phyloP scores from a whole-genome alignment of 345 rosid genomes.

The Populus nigra region DNA sequence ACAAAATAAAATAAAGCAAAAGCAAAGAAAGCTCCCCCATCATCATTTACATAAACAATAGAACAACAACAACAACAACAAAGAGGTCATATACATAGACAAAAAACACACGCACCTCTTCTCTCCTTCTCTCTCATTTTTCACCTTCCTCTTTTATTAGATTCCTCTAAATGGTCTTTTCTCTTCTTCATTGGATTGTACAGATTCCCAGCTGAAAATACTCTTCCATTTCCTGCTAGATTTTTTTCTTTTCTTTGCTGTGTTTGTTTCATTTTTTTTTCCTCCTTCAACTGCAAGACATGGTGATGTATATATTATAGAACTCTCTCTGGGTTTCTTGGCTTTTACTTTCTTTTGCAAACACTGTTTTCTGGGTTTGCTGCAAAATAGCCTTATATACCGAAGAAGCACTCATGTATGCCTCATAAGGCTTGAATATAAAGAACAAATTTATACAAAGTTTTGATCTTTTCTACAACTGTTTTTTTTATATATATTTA shows the following conservation, averaged over 20 bases:
- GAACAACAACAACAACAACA: slow-evolving; percentile 15
- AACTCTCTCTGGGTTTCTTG: slow-evolving; percentile 41
- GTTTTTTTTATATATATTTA: slow-evolving; percentile 6
- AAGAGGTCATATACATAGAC: slow-evolving; percentile 10
- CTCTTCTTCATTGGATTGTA: slow-evolving; percentile 57
- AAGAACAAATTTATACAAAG: slow-evolving; percentile 10
- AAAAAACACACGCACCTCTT: neutral
- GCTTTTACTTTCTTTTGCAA: slow-evolving; percentile 35
- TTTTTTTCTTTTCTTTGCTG: slow-evolving; percentile 15
- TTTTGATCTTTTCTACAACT: slow-evolving; percentile 16
- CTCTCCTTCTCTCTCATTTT: slow-evolving; percentile 23
- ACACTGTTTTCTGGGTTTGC: slow-evolving; percentile 40
- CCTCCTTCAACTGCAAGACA: slow-evolving; percentile 17
- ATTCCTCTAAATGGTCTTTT: slow-evolving; percentile 51
- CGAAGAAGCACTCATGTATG: slow-evolving; percentile 26
- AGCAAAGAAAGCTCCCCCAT: slow-evolving; percentile 25
- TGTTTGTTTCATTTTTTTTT: slow-evolving; percentile 6
- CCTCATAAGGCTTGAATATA: slow-evolving; percentile 32
- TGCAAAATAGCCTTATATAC: slow-evolving; percentile 27
- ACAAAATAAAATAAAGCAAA: slow-evolving; percentile 9
- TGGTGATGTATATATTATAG: neutral
- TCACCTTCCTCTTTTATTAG: slow-evolving; percentile 47
- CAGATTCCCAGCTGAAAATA: slow-evolving; percentile 49
- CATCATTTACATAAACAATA: slow-evolving; percentile 33
- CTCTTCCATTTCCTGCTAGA: slow-evolving; percentile 27